Base-by-base conservation (phyloP, 805 yeast species). In the Grigorovia jiainica region DNA sequence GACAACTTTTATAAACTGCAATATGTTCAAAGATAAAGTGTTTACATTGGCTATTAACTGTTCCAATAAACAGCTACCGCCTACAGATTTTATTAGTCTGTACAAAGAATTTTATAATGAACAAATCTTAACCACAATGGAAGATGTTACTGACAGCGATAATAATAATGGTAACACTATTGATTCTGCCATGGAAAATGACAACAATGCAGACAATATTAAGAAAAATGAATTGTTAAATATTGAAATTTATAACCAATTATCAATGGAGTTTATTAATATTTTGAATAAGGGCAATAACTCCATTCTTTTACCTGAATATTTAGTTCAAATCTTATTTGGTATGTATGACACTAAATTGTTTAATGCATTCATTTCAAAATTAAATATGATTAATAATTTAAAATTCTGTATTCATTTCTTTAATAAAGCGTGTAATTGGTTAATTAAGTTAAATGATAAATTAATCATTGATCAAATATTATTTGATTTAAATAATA, bases 51-150 rank as follows among this genome's bases (percentile, higher is more conserved):
- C 55, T 3, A 34, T 49, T 23, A 58, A 54, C 29, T 61, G 62
- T 48, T 53, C 58, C 3, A 51, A 52, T 9, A 49, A 56, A 33
- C 56, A 54, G 13, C 45, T 60, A 11, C 43, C 56, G 15, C 42
- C 64, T 1, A 40, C 45, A 13, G 63, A 58, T 21, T 61, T 60
- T 41, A 43, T 57, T 4, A 57, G 53, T 31, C 47, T 61, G 20
- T 61, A 57, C 45, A 58, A 58, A 35, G 65, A 61, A 40, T 52
- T 60, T 36, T 57, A 54, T 38, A 61, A 57, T 45, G 63, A 58
- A 41, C 50, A 53, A 37, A 50, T 53, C 39, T 44, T 47, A 3
- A 25, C 45, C 4, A 43, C 40, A 8, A 29, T 46, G 5, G 58
- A 54, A 4, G 53, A 46, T 25, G 35, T 35, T 13, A 43, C 47